A percentile compares a stretch with the other conserved stretches of the same genome.
These are phyloP conservation scores for Huiozyma sinensis DNA, from an alignment of 805 yeast species.

Conservation along the genomic window DNA sequence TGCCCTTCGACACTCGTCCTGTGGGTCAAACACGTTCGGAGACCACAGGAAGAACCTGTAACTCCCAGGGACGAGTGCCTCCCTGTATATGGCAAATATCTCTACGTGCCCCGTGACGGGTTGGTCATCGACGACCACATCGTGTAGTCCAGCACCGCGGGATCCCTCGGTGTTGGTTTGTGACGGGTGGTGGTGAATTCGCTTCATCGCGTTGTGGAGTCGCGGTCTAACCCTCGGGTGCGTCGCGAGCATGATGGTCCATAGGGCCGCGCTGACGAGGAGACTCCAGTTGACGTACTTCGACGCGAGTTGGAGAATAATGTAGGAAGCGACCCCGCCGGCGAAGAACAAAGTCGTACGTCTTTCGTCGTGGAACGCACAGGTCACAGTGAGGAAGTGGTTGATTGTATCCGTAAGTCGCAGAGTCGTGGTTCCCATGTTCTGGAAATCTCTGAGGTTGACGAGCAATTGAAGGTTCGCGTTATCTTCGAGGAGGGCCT, in stretches of 20 bases:
- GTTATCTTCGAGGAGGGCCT: constrained; percentile 3
- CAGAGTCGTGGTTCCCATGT: constrained; percentile 46
- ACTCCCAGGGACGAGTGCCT: constrained; percentile 44
- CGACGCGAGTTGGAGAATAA: constrained; percentile 34
- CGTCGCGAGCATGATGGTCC: constrained; percentile 41
- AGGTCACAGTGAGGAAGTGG: constrained; percentile 45
- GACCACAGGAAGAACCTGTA: constrained; percentile 59
- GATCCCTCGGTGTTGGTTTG: constrained; percentile 6
- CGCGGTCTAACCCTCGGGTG: constrained; percentile 45
- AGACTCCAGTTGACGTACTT: constrained; percentile 55
- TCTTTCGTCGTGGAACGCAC: constrained; percentile 62
- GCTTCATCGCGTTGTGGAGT: not conserved
- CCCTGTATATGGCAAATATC: constrained; percentile 63
- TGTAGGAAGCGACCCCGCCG: constrained; percentile 29
- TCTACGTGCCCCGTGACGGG: constrained; percentile 58
- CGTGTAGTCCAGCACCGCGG: not conserved
- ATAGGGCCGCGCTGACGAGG: constrained; percentile 44
- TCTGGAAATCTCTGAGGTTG: constrained; percentile 68
- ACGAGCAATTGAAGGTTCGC: constrained; percentile 34
- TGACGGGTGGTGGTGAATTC: constrained; percentile 3
- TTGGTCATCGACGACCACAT: constrained; percentile 57
- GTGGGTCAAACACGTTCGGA: constrained; percentile 40
- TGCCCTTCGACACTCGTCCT: constrained; percentile 35
- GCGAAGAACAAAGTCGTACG: constrained; percentile 52
- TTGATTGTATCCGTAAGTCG: constrained; percentile 42